Evolutionary conservation across 2,329 filamentous ascomycete species (phyloP).

Genomic region (Colletotrichum coccodes): DNA sequence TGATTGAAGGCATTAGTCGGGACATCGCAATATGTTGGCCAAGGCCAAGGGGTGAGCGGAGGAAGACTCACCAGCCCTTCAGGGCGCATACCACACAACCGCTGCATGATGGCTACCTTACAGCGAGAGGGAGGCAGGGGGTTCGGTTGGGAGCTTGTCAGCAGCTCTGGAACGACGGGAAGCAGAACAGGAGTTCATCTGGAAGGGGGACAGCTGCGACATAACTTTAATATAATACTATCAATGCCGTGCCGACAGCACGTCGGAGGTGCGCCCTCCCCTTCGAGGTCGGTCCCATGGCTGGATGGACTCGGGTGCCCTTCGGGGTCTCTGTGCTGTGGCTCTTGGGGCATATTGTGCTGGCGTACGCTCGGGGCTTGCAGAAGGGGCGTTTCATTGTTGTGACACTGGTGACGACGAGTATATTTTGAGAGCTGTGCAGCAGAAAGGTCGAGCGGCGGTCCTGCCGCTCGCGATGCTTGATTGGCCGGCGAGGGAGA

Average conservation of each 20-base stretch:
- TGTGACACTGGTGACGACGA: conserved; percentile 31
- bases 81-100: conserved; percentile 31
- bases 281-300: not conserved
- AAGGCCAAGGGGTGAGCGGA: not conserved
- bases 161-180: conserved; percentile 19
- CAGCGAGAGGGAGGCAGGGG: conserved; percentile 10
- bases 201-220: conserved; percentile 18
- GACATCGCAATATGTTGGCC: not conserved
- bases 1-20: conserved; percentile 2
- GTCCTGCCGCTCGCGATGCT: not conserved
- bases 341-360: conserved; percentile 15
- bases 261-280: conserved; percentile 20
- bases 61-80: conserved; percentile 29
- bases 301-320: not conserved
- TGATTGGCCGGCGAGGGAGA: conserved; percentile 21
- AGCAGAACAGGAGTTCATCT: conserved; percentile 28
- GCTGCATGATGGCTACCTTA: conserved; percentile 29
- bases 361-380: conserved; percentile 31
- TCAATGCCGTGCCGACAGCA: conserved; percentile 24
- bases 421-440: conserved; percentile 30
- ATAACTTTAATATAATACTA: conserved; percentile 31
- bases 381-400: conserved; percentile 31
- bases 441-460: conserved; percentile 25
- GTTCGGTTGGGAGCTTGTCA: conserved; percentile 10
- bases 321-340: conserved; percentile 26